phyloP scores from a whole-genome alignment of 2,329 filamentous ascomycete genomes.

The Phialophora chinensis region DNA sequence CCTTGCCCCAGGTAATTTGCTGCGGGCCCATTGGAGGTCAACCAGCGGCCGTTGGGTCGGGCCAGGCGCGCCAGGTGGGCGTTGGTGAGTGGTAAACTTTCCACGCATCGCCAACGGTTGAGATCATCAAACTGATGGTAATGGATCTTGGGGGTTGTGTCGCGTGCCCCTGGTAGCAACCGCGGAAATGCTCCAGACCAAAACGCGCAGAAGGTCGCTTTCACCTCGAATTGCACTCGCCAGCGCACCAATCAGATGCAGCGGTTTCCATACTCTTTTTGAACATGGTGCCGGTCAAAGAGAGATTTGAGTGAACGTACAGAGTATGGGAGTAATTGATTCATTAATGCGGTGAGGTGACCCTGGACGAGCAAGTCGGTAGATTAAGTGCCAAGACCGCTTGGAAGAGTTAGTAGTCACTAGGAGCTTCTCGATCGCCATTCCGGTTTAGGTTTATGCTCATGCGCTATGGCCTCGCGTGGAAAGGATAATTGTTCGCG shows the following conservation, averaged over 20 bases:
- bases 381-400: not conserved
- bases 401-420: not conserved
- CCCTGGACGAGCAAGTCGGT: not conserved
- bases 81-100: not conserved
- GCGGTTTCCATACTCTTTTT: not conserved
- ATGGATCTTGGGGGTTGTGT: not conserved
- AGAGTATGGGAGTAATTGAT: not conserved
- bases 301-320: not conserved
- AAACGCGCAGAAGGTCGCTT: not conserved
- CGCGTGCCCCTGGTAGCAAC: not conserved
- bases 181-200: not conserved
- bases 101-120: not conserved
- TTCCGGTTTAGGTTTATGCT: not conserved
- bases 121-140: not conserved
- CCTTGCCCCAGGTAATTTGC: not conserved
- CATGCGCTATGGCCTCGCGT: not conserved
- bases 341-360: not conserved
- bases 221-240: not conserved
- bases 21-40: not conserved
- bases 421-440: not conserved
- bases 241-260: not conserved
- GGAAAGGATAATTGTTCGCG: not conserved
- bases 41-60: not conserved
- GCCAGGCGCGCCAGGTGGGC: not conserved
- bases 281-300: not conserved